Evolutionary conservation across 2,329 filamentous ascomycete genomes (phyloP).

Genomic region (Aspergillus tamarii): DNA sequence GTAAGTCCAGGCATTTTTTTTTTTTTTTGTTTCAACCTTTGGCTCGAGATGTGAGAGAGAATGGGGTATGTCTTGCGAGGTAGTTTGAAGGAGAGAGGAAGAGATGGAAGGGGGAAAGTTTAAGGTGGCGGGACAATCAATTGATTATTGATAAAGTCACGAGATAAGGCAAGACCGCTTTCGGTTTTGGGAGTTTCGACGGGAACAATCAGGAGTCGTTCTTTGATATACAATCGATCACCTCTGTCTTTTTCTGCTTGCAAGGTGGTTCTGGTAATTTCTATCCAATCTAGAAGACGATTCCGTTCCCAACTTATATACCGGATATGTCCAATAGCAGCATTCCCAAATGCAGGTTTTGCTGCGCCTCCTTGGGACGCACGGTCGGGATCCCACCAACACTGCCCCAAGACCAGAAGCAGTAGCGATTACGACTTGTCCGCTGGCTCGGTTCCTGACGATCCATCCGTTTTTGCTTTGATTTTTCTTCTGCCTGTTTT

Average conservation of each 20-base stretch:
- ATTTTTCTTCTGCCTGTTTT: slow-evolving; percentile 1
- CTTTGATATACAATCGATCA: background rate
- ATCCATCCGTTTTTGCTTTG: slow-evolving; percentile 4
- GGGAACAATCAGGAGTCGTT: background rate
- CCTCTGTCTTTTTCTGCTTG: background rate
- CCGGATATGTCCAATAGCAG: background rate
- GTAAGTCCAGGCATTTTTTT: slow-evolving; percentile 26
- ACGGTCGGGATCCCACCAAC: background rate
- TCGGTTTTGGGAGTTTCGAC: background rate
- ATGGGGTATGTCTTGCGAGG: too few relatives aligned
- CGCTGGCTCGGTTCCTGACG: slow-evolving; percentile 7
- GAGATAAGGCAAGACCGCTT: background rate
- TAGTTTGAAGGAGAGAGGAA: background rate
- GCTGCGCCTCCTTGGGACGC: background rate
- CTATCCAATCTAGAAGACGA: background rate
- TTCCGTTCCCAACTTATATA: slow-evolving; percentile 1
- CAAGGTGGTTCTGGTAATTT: background rate
- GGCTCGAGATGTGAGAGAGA: background rate
- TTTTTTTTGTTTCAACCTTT: slow-evolving; percentile 7
- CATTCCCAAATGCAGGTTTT: background rate
- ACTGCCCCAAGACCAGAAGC: background rate
- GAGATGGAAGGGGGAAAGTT: background rate
- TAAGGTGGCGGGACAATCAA: background rate
- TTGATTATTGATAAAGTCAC: background rate
- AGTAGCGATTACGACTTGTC: slow-evolving; percentile 1